phyloP scores from a whole-genome alignment of 345 rosid genomes.

The Adansonia digitata region DNA sequence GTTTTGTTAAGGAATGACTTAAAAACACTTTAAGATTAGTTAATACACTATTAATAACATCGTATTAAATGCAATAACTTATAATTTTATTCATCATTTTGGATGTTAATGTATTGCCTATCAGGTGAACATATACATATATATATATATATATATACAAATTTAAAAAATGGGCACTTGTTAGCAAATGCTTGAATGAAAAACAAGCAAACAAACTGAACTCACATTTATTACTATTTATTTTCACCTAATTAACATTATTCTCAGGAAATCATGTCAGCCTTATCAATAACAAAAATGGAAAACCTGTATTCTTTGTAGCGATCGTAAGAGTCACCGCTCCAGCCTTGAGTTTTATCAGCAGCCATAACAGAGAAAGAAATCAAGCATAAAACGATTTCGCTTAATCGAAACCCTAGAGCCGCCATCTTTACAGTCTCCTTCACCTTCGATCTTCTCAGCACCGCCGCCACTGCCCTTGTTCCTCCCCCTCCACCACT shows the following conservation, averaged over 20 bases:
- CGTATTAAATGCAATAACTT: not conserved
- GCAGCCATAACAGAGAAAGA: conserved; percentile 96
- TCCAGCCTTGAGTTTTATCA: conserved; percentile 93
- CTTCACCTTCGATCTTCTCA: conserved; percentile 37
- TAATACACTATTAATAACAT: not conserved
- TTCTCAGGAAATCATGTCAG: too few species aligned
- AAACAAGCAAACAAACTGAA: not conserved
- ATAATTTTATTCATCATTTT: not conserved
- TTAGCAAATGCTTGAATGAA: not conserved
- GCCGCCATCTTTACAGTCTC: conserved; percentile 38
- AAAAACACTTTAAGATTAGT: not conserved
- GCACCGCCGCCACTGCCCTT: conserved; percentile 20
- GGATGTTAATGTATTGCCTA: not conserved
- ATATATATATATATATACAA: too few species aligned
- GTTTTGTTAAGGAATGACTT: not conserved
- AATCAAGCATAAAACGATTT: conserved; percentile 66
- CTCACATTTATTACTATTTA: not conserved
- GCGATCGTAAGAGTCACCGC: conserved; percentile 93
- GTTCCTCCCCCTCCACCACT: conserved; percentile 20
- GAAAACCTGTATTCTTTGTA: conserved; percentile 85
- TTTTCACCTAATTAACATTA: too few species aligned
- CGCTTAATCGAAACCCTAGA: conserved; percentile 61
- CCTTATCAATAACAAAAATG: not conserved
- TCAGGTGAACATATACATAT: not conserved
- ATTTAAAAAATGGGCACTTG: not conserved